Base-by-base conservation (phyloP, 202 grass and related monocot species). In the Setaria viridis region DNA sequence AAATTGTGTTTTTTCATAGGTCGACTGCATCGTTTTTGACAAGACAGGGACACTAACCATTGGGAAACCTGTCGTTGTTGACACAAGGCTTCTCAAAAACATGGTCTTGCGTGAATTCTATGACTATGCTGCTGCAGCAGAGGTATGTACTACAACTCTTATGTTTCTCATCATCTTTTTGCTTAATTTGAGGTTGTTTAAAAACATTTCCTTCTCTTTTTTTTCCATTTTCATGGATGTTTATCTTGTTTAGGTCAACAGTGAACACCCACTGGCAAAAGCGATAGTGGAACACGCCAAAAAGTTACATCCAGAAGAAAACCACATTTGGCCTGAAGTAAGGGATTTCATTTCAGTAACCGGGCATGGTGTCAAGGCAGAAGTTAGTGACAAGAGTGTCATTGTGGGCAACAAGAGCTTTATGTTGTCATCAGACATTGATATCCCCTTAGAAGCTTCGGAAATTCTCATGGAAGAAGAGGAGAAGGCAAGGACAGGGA, bases 11-110 rank as follows among this genome's bases (percentile, higher is more conserved):
- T 66, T 72, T 73, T 73, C 74, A 50, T 80, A 99, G 96, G 93
- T 95, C 62, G 86, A 96, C 65, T 99, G 96, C 82, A 85, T 99
- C 47, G 72, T 99, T 77, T 96, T 99, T 53, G 93, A 99, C 62
- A 96, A 99, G 85, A 99, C 96, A 65, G 96, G 96, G 72, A 99
- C 96, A 6, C 76, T 99, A 16, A 99, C 96, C 34, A 90, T 86
- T 10, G 96, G 96, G 77, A 94, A 94, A 67, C 91, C 96, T 70
- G 82, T 91, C 49, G 91, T 99, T 47, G 93, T 99, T 66, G 88
- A 69, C 55, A 96, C 90, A 25, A 94, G 79, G 73, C 90, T 99
- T 49, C 74, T 99, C 1, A 94, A 88, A 87, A 94, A 95, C 64
- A 96, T 96, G 82, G 88, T 87, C 70, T 87, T 94, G 62, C 84